These are phyloP conservation scores for Alternaria novae-zelandiae DNA, from an alignment of 2,329 filamentous ascomycete genomes.

Conservation along the genomic window DNA sequence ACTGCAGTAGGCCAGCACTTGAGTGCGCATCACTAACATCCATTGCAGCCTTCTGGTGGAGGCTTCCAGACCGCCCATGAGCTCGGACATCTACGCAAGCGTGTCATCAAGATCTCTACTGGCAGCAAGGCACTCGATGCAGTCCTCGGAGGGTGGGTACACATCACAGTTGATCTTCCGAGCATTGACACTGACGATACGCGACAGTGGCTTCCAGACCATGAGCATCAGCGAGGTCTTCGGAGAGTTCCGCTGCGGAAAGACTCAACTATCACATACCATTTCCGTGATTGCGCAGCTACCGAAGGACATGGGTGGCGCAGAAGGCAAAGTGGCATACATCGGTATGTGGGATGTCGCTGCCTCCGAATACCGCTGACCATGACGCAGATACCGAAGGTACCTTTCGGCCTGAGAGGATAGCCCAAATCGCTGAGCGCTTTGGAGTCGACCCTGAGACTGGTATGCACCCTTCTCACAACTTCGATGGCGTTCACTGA, in stretches of 20 bases:
- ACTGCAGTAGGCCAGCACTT: neutral
- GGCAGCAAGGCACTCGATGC: slow-evolving; percentile 73
- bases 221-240: slow-evolving; percentile 72
- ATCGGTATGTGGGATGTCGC: slow-evolving; percentile 56
- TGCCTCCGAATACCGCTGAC: slow-evolving; percentile 8
- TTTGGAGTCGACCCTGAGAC: slow-evolving; percentile 59
- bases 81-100: slow-evolving; percentile 66
- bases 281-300: slow-evolving; percentile 69
- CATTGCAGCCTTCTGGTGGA: slow-evolving; percentile 59
- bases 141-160: slow-evolving; percentile 65
- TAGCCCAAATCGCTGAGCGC: slow-evolving; percentile 70
- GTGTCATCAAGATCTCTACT: slow-evolving; percentile 69
- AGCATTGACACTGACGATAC: slow-evolving; percentile 12
- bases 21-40: slow-evolving; percentile 11
- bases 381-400: slow-evolving; percentile 41
- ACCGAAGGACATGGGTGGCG: slow-evolving; percentile 67
- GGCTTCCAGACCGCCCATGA: slow-evolving; percentile 72
- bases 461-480: slow-evolving; percentile 20
- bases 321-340: slow-evolving; percentile 72
- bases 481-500: too few relatives aligned
- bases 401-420: slow-evolving; percentile 70
- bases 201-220: slow-evolving; percentile 69
- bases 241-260: slow-evolving; percentile 69
- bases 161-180: neutral
- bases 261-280: slow-evolving; percentile 73